Evolutionary conservation across 208 protist species (phyloP).

Genomic region (Trypanosoma avium): DNA sequence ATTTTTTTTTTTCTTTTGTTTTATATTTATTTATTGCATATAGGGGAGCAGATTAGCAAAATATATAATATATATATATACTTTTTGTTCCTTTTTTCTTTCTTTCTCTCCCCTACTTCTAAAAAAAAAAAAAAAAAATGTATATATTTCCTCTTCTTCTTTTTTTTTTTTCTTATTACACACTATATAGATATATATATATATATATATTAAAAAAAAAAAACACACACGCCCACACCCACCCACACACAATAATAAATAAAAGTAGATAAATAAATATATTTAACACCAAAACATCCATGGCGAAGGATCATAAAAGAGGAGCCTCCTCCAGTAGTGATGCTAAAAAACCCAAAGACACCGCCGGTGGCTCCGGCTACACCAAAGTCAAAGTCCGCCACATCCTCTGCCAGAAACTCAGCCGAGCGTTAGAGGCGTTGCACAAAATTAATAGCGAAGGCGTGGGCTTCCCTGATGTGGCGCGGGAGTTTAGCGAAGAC

Average conservation of each 20-base stretch:
- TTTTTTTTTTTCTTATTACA: too few species aligned
- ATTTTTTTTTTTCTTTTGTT: constrained; percentile 6
- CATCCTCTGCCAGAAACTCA: constrained; percentile 34
- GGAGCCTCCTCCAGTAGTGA: constrained; percentile 8
- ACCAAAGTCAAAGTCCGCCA: constrained; percentile 39
- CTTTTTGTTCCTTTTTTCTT: background rate
- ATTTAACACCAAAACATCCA: constrained; percentile 8
- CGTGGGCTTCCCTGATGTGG: constrained; percentile 33
- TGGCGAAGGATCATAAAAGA: constrained; percentile 4
- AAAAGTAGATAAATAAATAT: constrained; percentile 12
- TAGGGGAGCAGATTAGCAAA: too few species aligned
- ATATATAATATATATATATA: too few species aligned
- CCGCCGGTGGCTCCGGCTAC: constrained; percentile 32
- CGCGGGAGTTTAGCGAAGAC: constrained; percentile 36
- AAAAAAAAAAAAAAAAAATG: background rate
- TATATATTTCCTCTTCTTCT: too few species aligned
- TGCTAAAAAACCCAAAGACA: constrained; percentile 28
- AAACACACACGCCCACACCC: too few species aligned
- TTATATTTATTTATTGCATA: too few species aligned
- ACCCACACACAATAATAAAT: background rate
- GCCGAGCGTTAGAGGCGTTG: constrained; percentile 25
- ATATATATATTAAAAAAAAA: too few species aligned
- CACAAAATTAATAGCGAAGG: constrained; percentile 23
- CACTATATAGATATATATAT: too few species aligned
- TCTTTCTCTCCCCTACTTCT: background rate